A percentile compares a stretch with the other conserved stretches of the same genome.
Evolutionary conservation across 2,329 filamentous ascomycete species (phyloP).

Genomic region (Paecilomyces formosus): DNA sequence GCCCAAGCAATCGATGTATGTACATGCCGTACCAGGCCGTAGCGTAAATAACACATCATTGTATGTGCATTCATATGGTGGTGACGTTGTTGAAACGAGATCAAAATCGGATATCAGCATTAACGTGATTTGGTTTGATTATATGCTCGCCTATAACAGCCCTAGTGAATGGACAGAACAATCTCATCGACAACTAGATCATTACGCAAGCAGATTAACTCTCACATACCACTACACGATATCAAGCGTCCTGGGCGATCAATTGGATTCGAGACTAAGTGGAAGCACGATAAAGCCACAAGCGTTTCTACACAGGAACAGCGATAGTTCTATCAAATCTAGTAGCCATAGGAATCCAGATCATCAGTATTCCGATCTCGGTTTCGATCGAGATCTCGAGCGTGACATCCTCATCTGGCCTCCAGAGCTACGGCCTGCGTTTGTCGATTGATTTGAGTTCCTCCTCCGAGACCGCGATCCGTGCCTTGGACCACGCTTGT

Average conservation of each 20-base stretch:
- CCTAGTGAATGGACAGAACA: too few relatives aligned
- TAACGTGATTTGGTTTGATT: too few relatives aligned
- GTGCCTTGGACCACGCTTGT: not conserved
- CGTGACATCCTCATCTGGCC: not conserved
- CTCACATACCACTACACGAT: too few relatives aligned
- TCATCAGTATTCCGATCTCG: not conserved
- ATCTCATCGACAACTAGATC: too few relatives aligned
- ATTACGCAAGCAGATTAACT: too few relatives aligned
- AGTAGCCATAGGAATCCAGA: not conserved
- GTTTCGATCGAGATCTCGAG: not conserved
- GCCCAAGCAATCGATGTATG: too few relatives aligned
- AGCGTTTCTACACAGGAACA: not conserved
- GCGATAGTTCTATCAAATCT: not conserved
- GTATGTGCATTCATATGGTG: too few relatives aligned
- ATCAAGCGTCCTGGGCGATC: not conserved
- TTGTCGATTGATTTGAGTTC: not conserved
- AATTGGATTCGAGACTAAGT: not conserved
- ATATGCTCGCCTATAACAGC: too few relatives aligned
- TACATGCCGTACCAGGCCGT: too few relatives aligned
- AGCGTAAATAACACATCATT: too few relatives aligned
- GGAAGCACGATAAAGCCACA: not conserved
- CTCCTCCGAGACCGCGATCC: not conserved
- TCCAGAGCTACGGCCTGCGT: not conserved
- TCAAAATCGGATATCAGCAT: too few relatives aligned
- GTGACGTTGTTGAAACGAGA: too few relatives aligned